Evolutionary conservation across 257 asterid species (phyloP).

Genomic region (Solanum lycopersicoides): DNA sequence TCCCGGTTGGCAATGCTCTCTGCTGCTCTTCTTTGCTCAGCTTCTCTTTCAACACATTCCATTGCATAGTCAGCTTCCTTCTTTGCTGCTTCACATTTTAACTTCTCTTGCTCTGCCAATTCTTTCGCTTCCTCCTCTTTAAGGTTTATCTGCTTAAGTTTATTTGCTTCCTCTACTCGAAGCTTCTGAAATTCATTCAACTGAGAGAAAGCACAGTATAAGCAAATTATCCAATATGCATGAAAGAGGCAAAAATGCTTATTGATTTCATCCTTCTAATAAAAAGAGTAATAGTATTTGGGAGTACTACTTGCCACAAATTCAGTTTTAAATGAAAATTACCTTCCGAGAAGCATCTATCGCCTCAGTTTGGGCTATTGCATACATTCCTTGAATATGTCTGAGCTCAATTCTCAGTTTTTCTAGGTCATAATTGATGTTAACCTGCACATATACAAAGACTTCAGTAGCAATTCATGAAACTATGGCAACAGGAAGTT

Average conservation of each 20-base stretch:
- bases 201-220: slow-evolving; percentile 19
- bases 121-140: slow-evolving; percentile 77
- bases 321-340: background rate
- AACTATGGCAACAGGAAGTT: background rate
- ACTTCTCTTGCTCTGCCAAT: slow-evolving; percentile 46
- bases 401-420: slow-evolving; percentile 73
- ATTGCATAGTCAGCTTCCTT: slow-evolving; percentile 54
- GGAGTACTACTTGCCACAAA: background rate
- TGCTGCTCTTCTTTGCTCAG: slow-evolving; percentile 52
- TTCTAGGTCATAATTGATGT: slow-evolving; percentile 57
- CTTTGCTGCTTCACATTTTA: slow-evolving; percentile 47
- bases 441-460: slow-evolving; percentile 28
- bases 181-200: slow-evolving; percentile 54
- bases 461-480: background rate
- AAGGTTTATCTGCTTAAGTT: slow-evolving; percentile 39
- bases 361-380: slow-evolving; percentile 73
- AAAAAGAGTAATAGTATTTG: background rate
- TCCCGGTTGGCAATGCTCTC: slow-evolving; percentile 41
- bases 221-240: background rate
- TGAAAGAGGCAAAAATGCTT: background rate
- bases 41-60: slow-evolving; percentile 62
- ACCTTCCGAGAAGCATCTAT: slow-evolving; percentile 85
- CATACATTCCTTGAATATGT: slow-evolving; percentile 74
- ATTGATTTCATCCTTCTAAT: background rate
- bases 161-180: slow-evolving; percentile 51